Conservation (phyloP, 148 eudicot species). For the Cornus kousa region DNA sequence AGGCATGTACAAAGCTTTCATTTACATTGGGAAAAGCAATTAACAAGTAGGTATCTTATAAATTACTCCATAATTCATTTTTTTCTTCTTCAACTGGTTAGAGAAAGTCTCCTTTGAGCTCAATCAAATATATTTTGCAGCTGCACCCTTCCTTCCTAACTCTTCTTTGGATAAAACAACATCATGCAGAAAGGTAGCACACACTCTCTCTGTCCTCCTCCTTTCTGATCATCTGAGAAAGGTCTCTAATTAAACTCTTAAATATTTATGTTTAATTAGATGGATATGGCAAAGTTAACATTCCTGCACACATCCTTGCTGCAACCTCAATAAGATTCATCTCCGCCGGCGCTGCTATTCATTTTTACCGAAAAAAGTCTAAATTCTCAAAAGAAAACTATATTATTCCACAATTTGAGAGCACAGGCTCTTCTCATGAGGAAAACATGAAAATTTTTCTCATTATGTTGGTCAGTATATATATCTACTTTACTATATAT, state of each 20-base stretch:
- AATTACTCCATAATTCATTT: no score
- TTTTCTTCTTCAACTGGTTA: no score
- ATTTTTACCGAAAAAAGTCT: slow-evolving; percentile 12
- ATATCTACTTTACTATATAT: no score
- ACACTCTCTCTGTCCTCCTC: not conserved
- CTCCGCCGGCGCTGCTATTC: slow-evolving; percentile 26
- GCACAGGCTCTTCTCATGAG: slow-evolving; percentile 56
- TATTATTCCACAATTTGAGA: slow-evolving; percentile 41
- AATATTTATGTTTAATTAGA: slow-evolving; percentile 12
- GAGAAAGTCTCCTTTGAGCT: no score
- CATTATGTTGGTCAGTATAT: slow-evolving; percentile 67
- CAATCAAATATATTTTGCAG: no score
- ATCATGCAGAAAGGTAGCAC: not conserved
- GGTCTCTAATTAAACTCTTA: not conserved
- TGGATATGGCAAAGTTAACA: slow-evolving; percentile 14
- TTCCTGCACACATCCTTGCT: slow-evolving; percentile 29
- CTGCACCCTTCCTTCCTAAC: no score
- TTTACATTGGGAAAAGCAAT: no score
- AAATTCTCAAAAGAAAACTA: slow-evolving; percentile 6
- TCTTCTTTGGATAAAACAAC: no score
- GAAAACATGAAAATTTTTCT: slow-evolving; percentile 75
- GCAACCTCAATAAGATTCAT: no score
- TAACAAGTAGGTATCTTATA: no score
- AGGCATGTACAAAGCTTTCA: no score
- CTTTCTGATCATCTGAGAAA: no score